Evolutionary conservation across 345 rosid species (phyloP), one percentile per base, ranked within the genome.

Genomic region (Syzygium grande): DNA sequence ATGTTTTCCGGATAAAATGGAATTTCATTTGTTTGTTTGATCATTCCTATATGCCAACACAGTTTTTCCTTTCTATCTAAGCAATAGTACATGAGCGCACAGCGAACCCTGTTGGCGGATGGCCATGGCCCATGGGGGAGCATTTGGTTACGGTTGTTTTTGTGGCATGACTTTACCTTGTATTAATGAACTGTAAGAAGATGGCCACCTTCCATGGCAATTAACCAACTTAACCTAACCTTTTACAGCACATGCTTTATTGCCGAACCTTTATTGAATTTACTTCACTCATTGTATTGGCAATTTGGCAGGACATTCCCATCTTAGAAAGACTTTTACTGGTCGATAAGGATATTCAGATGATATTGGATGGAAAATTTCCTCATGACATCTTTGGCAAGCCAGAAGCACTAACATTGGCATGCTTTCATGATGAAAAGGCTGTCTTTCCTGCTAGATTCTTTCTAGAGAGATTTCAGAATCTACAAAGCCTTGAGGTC

Each of bases 1-100:
- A 2, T 58, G 14, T 58, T 58, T 2, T 25, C 0, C 4, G 0
- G 0, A 29, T 58, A 0, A 58, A 58, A 25, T 58, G 63, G 63
- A 58, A 58, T 55, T 58, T 10, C 63, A 4, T 25, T 58, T 25
- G 15, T 58, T 25, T 25, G 63, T 2, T 58, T 1, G 63, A 58
- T 58, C 15, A 58, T 58, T 58, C 15, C 0, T 58, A 58, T 58
- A 58, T 58, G 63, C 29, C 14, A 11, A 25, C 0, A 25, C 29
- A 58, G 1, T 4, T 56, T 23, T 56, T 22, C 0, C 61, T 25
- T 23, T 58, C 7, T 11, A 58, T 58, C 14, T 58, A 25, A 25
- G 1, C 7, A 52, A 11, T 11, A 52, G 13, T 4, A 58, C 13
- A 23, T 56, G 61, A 2, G 61, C 2, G 12, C 61, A 56, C 7